A percentile compares a stretch with the other conserved stretches of the same genome.
Evolutionary conservation across 371 early-diverging fungal species (phyloP).

Genomic region (Mortierella sp.): DNA sequence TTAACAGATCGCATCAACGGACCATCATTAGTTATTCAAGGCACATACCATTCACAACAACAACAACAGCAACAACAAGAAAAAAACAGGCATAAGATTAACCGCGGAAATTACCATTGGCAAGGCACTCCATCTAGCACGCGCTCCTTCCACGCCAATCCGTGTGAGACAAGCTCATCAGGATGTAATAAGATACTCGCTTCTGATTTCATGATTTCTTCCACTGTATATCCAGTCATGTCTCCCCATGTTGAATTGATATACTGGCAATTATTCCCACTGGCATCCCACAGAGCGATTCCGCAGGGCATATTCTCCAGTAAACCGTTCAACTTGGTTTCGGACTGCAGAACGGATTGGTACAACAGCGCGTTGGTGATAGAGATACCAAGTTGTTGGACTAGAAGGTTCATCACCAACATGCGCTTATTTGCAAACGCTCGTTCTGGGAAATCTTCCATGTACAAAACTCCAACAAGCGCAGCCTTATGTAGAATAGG

Average conservation of each 20-base stretch:
- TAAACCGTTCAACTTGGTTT: slow-evolving; percentile 47
- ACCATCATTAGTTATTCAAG: background rate
- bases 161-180: slow-evolving; percentile 25
- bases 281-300: slow-evolving; percentile 49
- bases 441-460: slow-evolving; percentile 67
- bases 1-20: too few relatives aligned
- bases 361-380: slow-evolving; percentile 69
- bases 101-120: slow-evolving; percentile 30
- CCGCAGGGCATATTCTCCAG: slow-evolving; percentile 56
- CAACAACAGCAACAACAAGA: background rate
- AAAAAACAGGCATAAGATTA: background rate
- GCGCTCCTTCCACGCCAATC: slow-evolving; percentile 36
- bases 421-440: slow-evolving; percentile 69
- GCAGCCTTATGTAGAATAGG: slow-evolving; percentile 66
- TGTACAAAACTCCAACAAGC: slow-evolving; percentile 66
- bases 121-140: slow-evolving; percentile 34
- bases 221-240: slow-evolving; percentile 41
- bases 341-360: slow-evolving; percentile 54
- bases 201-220: slow-evolving; percentile 29
- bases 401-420: slow-evolving; percentile 66
- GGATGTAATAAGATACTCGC: slow-evolving; percentile 25
- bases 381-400: slow-evolving; percentile 73
- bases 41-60: background rate
- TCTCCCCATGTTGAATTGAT: slow-evolving; percentile 46
- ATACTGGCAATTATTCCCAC: slow-evolving; percentile 37